Evolutionary conservation across 2,329 filamentous ascomycete genomes (phyloP), one percentile per base, ranked within the genome.

Genomic region (Canariomyces notabilis): DNA sequence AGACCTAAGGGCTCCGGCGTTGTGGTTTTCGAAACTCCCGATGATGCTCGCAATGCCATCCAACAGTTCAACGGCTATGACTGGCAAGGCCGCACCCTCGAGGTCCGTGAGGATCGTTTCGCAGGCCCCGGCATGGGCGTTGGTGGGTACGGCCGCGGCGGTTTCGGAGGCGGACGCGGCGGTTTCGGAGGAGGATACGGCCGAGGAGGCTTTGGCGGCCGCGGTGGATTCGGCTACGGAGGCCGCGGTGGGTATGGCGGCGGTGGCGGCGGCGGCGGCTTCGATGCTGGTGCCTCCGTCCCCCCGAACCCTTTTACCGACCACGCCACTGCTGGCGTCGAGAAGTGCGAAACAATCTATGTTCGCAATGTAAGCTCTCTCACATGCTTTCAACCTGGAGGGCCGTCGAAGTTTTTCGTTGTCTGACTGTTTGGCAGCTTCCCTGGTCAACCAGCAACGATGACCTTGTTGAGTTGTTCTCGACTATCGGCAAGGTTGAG

Each of bases 371-470:
- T 95, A 72, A 83, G 89, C 77, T 9, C 16, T 9, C 9, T 22
- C 7, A 19, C 8, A 23, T 6, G 12, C 20, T 15, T 14, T 32
- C 32, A 1, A 26, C 18, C 11, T 37, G 2, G 34, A 44, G n/a
- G 20, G 36, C 16, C 21, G 15, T 29, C 19, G n/a, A 26, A n/a
- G n/a, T n/a, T 31, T 26, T 38, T 15, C 52, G 62, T 46, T 61
- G 48, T 35, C 56, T 61, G 52, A 60, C 14, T 29, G 4, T 42
- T 29, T 40, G 37, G 34, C 60, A 95, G 90, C 80, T 98, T 53
- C 93, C 93, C 11, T 98, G 93, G 93, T 97, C 93, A 21, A 98
- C 93, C 14, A 96, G 90, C 73, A 97, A 98, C 63, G 93, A 98
- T 53, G 93, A 98, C 67, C 75, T 98, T 20, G 82, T 97, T 47